Base-by-base conservation (phyloP, 1,139 yeast genomes). In the Zygoascus hellenicus region DNA sequence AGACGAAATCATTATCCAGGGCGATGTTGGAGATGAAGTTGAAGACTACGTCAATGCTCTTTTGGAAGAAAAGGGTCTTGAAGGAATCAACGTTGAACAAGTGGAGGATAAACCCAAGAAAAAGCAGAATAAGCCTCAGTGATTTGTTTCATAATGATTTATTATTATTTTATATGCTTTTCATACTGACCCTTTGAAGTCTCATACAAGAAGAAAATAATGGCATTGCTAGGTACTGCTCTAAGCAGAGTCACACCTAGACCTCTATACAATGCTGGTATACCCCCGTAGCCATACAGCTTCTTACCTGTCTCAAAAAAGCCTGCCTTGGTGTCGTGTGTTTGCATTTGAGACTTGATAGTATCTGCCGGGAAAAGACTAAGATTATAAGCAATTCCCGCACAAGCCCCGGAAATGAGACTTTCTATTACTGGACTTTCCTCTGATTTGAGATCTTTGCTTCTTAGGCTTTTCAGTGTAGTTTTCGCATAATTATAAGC, bases 21-120 rank as follows among this genome's bases (percentile, higher is more conserved):
- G 98, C 58, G 98, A 92, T 66, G 94, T 90, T 42, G 84, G 90
- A 54, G 96, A 89, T 57, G 96, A 85, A 60, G 95, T 92, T 19
- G 94, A 84, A 61, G 84, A 72, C 13, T 86, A 84, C 60, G 78
- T 90, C 51, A 79, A 75, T 48, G 78, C 77, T 46, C 68, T 89
- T 55, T 73, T 90, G 58, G 81, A 81, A 58, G 95, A 88, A 57
- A 84, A 87, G 68, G 96, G 95, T 0, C 69, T 90, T 55, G 74
- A 80, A 48, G 89, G 85, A 55, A 86, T 90, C 54, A 87, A 88
- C 68, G 94, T 90, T 22, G 97, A 89, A 65, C 87, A 81, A 58
- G 74, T 83, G 22, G 94, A 84, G 56, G 95, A 86, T 54, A 84
- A 83, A 70, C 83, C 82, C 69, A 82, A 81, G 68, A 83, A 83